These are phyloP conservation scores for Anethum foeniculum DNA, from an alignment of 140 eudicot species.

Conservation along the genomic window DNA sequence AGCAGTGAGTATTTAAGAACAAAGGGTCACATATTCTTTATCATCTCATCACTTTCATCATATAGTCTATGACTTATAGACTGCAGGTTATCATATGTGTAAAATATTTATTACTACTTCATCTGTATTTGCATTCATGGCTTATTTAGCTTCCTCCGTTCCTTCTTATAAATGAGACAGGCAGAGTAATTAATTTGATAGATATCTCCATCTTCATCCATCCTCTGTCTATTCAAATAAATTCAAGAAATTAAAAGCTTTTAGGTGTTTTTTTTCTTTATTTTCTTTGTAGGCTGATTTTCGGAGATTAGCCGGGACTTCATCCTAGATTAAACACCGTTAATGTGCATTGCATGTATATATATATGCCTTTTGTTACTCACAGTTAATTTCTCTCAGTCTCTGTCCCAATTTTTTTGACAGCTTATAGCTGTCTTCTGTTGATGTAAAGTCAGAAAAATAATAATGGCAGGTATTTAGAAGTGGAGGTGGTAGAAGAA, in stretches of 20 bases:
- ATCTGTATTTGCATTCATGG: conserved; percentile 18
- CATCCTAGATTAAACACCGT: no score
- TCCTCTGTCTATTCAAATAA: conserved; percentile 5
- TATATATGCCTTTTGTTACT: conserved; percentile 10
- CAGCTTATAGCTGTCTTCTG: conserved; percentile 15
- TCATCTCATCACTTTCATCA: conserved; percentile 4
- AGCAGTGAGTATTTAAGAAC: conserved; percentile 7
- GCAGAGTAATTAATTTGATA: conserved; percentile 12
- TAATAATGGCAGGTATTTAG: conserved; percentile 15
- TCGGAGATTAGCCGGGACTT: no score
- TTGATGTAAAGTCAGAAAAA: conserved; percentile 17
- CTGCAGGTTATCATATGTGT: not conserved
- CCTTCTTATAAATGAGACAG: conserved; percentile 13
- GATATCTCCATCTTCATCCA: conserved; percentile 4
- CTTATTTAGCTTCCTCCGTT: conserved; percentile 9
- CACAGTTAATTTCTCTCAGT: conserved; percentile 8
- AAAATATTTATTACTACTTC: conserved; percentile 7
- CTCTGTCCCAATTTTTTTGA: not conserved
- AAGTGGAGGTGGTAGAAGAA: conserved; percentile 17
- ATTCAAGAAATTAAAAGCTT: not conserved
- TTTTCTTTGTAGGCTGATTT: not conserved
- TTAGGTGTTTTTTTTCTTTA: not conserved
- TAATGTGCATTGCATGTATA: not conserved
- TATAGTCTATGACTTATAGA: conserved; percentile 7
- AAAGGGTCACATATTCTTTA: conserved; percentile 16